Base-by-base conservation (phyloP, 306 rosid species). In the Carpinus fangiana region DNA sequence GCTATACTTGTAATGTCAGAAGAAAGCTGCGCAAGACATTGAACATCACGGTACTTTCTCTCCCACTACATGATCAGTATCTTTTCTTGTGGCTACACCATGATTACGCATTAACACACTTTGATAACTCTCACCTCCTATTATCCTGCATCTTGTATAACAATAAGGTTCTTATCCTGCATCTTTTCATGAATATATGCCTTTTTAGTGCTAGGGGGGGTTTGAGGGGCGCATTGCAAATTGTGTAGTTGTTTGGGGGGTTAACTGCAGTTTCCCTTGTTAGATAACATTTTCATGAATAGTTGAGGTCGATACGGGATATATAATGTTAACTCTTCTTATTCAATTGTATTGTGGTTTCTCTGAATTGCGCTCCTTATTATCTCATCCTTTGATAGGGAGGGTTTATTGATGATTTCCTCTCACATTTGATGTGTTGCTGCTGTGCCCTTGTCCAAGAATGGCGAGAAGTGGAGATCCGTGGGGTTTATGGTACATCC, bases 391-490 rank as follows among this genome's bases (percentile, higher is more conserved):
- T 53, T 69, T 80, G 76, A 34, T 84, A 93, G 98, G 99, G 99
- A 41, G 98, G 98, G 65, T 90, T 79, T 70, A 34, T 93, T 75
- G 99, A 96, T 75, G 99, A 96, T 80, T 96, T 96, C 81, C 98
- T 91, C 70, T 93, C 99, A 10, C 99, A 96, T 87, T 82, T 96
- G 74, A 88, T 96, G 97, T 96, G 99, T 71, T 96, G 96, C 93
- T 96, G 97, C 82, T 93, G 99, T 62, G 99, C 99, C 70, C 97
- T 96, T 76, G 98, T 96, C 83, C 99, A 96, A 96, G 99, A 96
- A 87, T 96, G 94, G 97, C 90, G 99, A 81, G 99, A 96, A 89
- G 93, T 96, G 10, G 92, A 96, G 88, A 89, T 96, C 74, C 96
- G 98, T 8, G 98, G 97, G 67, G 41, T 76, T 83, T 80, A 83